Evolutionary conservation across 2,329 filamentous ascomycete genomes (phyloP), one percentile per base, ranked within the genome.

Genomic region (Apiospora phragmitis): DNA sequence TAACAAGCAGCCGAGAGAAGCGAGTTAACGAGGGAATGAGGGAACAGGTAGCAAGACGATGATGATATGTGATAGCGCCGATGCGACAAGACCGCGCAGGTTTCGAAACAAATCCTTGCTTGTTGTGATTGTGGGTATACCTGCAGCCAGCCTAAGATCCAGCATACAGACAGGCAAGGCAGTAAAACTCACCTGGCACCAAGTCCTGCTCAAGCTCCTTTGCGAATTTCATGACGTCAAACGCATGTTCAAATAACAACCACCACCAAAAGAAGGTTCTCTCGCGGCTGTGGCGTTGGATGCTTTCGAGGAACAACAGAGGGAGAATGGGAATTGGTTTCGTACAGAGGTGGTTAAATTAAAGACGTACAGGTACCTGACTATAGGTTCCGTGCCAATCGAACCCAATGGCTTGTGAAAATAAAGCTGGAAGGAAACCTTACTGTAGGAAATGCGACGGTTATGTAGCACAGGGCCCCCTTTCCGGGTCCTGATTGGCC

Each of bases 171-270:
- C 47, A 51, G n/a, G n/a, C 9, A 49, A 26, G 24, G 9, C 51
- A 47, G 59, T 69, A 69, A 66, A 49, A 75, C 82, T 79, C 80
- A 91, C 89, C 95, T 79, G 95, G 95, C 74, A 98, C 94, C 69
- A 94, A 89, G 77, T 97, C 93, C 78, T 93, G 89, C 79, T 97
- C 94, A 73, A 97, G 87, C 83, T 97, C 94, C 80, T 92, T 92
- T 70, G 88, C 89, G 76, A 91, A 91, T 81, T 90, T 91, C 88
- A 91, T 91, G 82, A 79, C 81, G 80, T 80, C 79, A 67, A 68
- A 47, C 11, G 32, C 32, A 45, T 24, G 32, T 11, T 47, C n/a
- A 3, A 16, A 16, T 4, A 47, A n/a, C 42, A 9, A 12, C 65
- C 3, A 32, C 16, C 21, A 47, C 42, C 26, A 47, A 21, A 67